phyloP scores from a whole-genome alignment of 305 asterid genomes.

The Stenogyne calaminthoides region DNA sequence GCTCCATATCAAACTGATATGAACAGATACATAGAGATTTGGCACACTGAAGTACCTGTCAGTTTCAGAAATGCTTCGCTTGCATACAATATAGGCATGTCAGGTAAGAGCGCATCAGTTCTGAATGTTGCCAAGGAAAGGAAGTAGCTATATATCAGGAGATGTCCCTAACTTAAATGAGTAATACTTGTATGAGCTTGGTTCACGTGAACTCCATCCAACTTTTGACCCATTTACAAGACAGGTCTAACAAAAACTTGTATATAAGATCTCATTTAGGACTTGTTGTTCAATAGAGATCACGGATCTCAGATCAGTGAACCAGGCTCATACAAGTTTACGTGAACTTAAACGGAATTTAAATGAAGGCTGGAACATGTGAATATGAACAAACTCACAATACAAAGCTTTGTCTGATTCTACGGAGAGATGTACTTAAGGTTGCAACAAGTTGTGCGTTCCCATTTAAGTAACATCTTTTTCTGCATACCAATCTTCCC shows the following conservation, averaged over 20 bases:
- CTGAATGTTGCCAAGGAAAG: conserved; percentile 41
- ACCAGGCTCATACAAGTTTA: too few species aligned
- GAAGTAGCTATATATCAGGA: conserved; percentile 28
- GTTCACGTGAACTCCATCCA: too few species aligned
- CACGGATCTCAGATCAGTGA: too few species aligned
- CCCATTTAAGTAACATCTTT: conserved; percentile 56
- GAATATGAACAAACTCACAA: conserved; percentile 80
- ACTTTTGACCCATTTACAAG: too few species aligned
- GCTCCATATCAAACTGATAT: too few species aligned
- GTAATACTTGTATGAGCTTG: too few species aligned
- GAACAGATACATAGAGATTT: background rate
- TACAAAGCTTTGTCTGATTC: conserved; percentile 99
- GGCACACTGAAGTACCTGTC: conserved; percentile 56
- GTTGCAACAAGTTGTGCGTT: conserved; percentile 51
- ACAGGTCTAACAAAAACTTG: too few species aligned
- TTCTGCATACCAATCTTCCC: conserved; percentile 62
- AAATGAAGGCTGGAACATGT: conserved; percentile 14
- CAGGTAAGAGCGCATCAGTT: conserved; percentile 72
- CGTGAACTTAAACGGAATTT: background rate
- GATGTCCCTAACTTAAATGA: background rate
- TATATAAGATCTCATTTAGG: too few species aligned
- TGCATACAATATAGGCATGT: conserved; percentile 88
- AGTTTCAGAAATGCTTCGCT: conserved; percentile 80
- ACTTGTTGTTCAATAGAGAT: too few species aligned
- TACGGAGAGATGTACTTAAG: conserved; percentile 79